Base-by-base conservation (phyloP, 176 grass and related monocot genomes). In the Lolium perenne region DNA sequence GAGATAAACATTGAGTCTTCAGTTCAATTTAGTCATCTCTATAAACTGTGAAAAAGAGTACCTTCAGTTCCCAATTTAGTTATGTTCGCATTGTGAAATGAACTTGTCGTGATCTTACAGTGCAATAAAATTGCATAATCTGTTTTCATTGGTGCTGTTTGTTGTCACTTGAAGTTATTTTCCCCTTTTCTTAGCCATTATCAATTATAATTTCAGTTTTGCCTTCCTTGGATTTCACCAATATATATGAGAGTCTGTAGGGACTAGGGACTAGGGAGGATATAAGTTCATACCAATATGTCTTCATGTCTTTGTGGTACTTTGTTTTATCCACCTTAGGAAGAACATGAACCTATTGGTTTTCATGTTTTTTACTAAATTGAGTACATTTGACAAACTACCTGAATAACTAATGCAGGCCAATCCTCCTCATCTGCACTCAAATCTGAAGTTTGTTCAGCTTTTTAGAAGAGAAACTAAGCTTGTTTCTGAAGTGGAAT, bases 401-500 rank as follows among this genome's bases (percentile, higher is more conserved):
- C 50, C 23, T 67, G 59, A 68, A 59, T 71, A 85, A 25, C 68
- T 58, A 23, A 58, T 91, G 57, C 73, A 98, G 93, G 93, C 95
- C 41, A 98, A 98, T 94, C 95, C 95, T 85, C 93, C 93, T 72
- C 93, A 88, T 78, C 74, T 98, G 87, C 95, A 95, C 75, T 98
- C 95, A 38, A 98, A 98, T 89, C 86, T 98, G 59, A 91, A 95
- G 87, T 98, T 87, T 86, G 65, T 98, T 76, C 93, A 98, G 77
- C 89, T 93, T 25, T 98, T 95, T 66, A 90, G 95, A 83, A 98
- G 91, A 65, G 82, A 92, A 74, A 83, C 93, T 48, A 98, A 95
- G 88, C 91, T 98, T 77, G 83, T 98, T 62, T 98, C 95, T n/a
- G 95, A 98, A 86, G 88, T 95, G 0, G 95, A 98, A 84, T 98